Evolutionary conservation across 1,139 yeast genomes (phyloP), one percentile per base, ranked within the genome.

Genomic region (Eremothecium sinecaudum): DNA sequence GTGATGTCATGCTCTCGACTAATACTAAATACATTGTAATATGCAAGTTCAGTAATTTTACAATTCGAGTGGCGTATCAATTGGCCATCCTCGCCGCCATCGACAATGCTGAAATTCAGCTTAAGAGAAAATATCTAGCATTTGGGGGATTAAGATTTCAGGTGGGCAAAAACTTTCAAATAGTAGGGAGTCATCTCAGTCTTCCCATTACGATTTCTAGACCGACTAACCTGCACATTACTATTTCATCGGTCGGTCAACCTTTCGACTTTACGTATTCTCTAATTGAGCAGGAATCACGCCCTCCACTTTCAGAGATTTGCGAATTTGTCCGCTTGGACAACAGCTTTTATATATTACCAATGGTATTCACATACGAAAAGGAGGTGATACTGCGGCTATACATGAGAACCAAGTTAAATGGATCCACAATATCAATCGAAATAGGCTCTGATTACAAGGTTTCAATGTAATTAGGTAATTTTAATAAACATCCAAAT

Each of bases 1-100:
- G 46, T 3, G 40, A 53, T 1, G 36, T 69, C 5, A 50, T 51
- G 2, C 53, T 76, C 1, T 67, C 69, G 1, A 48, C 64, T 0
- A 61, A 60, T 1, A 50, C 48, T 6, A 53, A 53, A 7, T 66
- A 66, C 41, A 46, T 53, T 7, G 36, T 63, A 0, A 45, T 66
- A n/a, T 56, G 54, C 5, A 5, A 9, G 24, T 8, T 12, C 23
- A 18, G 36, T 14, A 10, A 18, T 12, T 16, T 13, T 13, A n/a
- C 19, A n/a, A 17, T 27, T n/a, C 19, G 14, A 9, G 14, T 21
- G 11, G 21, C 14, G 5, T n/a, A 10, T n/a, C 21, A 27, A 7
- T 13, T 16, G 4, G 19, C 30, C n/a, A 18, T 27, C 14, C 3
- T 16, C 4, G 10, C 30, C 4, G 8, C 13, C 18, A 7, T 7